Percentiles rank a stretch among this genome's conserved stretches.
These are phyloP conservation scores for Pinus tabuliformis DNA, from an alignment of 75 land plant genomes.

Conservation along the genomic window DNA sequence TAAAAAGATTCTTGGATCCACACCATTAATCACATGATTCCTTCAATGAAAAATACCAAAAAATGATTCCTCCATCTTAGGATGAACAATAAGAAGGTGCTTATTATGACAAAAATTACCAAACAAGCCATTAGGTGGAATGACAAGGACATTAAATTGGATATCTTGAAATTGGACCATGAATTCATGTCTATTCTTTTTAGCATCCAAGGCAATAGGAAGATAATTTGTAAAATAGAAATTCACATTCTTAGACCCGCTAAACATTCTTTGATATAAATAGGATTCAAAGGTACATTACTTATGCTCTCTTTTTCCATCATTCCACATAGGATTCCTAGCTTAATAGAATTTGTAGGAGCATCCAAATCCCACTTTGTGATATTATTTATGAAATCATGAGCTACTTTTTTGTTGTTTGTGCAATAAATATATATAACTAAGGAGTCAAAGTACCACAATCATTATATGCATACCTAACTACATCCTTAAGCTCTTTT, in stretches of 20 bases:
- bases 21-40: slow-evolving; percentile 59
- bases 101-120: slow-evolving; percentile 79
- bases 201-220: not conserved
- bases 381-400: slow-evolving; percentile 79
- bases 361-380: slow-evolving; percentile 90
- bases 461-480: not conserved
- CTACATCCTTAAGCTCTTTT: slow-evolving; percentile 47
- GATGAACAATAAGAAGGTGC: slow-evolving; percentile 69
- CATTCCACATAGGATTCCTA: slow-evolving; percentile 41
- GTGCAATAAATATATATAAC: slow-evolving; percentile 44
- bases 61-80: slow-evolving; percentile 83
- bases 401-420: slow-evolving; percentile 54
- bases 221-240: slow-evolving; percentile 30
- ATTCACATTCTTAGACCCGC: slow-evolving; percentile 72
- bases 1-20: slow-evolving; percentile 78
- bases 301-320: slow-evolving; percentile 72
- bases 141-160: slow-evolving; percentile 44
- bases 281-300: slow-evolving; percentile 86
- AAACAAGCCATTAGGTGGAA: slow-evolving; percentile 63
- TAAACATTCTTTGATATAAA: slow-evolving; percentile 72
- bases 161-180: slow-evolving; percentile 71
- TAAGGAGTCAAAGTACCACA: slow-evolving; percentile 34
- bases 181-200: slow-evolving; percentile 39
- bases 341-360: slow-evolving; percentile 66
- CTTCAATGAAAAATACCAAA: slow-evolving; percentile 84